A percentile compares a stretch with the other conserved stretches of the same genome.
Evolutionary conservation across 139 green algal species (phyloP).

Genomic region (Micractinium conductrix): DNA sequence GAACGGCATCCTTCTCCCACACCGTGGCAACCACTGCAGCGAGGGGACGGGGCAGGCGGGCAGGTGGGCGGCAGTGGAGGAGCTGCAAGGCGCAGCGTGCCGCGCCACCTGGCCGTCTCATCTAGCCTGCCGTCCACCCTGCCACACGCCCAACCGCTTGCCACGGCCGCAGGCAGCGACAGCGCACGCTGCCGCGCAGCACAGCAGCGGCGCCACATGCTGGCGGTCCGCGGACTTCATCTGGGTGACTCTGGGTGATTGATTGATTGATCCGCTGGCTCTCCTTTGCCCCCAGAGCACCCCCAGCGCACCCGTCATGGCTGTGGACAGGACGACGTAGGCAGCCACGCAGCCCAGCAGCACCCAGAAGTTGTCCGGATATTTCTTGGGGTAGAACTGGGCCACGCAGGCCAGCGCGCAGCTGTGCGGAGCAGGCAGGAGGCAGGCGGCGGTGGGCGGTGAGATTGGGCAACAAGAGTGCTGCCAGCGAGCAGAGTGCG

Average conservation of each 20-base stretch:
- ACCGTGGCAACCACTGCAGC: conserved; percentile 44
- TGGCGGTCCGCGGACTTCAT: too few relatives aligned
- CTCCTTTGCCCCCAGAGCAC: background rate
- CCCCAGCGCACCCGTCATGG: conserved; percentile 49
- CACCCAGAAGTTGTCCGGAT: conserved; percentile 63
- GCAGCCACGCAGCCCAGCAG: conserved; percentile 67
- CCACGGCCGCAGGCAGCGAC: too few relatives aligned
- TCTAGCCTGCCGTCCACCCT: too few relatives aligned
- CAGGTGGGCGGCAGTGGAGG: background rate
- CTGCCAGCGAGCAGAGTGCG: background rate
- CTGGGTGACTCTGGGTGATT: too few relatives aligned
- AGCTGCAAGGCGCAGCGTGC: too few relatives aligned
- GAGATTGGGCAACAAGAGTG: too few relatives aligned
- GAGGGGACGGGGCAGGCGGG: background rate
- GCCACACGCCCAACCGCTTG: background rate
- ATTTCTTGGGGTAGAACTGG: conserved; percentile 82
- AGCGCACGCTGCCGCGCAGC: too few relatives aligned
- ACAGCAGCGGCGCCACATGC: too few relatives aligned
- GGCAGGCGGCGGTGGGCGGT: background rate
- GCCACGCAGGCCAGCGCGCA: conserved; percentile 67
- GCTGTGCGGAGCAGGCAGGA: conserved; percentile 45
- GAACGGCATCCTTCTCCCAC: conserved; percentile 70
- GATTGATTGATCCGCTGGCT: background rate
- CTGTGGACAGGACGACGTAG: conserved; percentile 66
- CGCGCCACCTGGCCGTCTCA: background rate